These are phyloP conservation scores for Chrysopogon serrulatus DNA, from an alignment of 176 grass and related monocot species.

Conservation along the genomic window DNA sequence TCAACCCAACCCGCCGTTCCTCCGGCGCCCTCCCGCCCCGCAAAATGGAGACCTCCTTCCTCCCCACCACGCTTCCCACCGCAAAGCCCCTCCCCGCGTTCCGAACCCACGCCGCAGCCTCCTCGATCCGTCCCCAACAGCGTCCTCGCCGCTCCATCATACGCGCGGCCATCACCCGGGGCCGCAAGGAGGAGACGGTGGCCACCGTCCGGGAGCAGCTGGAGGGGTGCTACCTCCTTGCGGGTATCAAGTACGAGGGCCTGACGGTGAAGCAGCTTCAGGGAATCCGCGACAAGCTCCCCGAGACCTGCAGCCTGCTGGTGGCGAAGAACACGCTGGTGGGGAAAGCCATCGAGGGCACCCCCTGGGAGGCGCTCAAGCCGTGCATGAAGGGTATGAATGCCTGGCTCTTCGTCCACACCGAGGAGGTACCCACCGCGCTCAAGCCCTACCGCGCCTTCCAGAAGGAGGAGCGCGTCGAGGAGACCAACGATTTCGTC, in stretches of 20 bases:
- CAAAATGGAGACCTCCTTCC: conserved; percentile 63
- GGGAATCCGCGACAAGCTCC: conserved; percentile 67
- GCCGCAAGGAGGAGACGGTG: conserved; percentile 70
- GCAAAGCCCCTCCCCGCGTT: conserved; percentile 17
- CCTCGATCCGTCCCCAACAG: conserved; percentile 7
- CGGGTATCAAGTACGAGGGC: conserved; percentile 85
- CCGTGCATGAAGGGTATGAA: conserved; percentile 97
- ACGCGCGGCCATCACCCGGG: conserved; percentile 61
- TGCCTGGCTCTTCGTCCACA: conserved; percentile 94
- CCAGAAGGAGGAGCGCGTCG: conserved; percentile 83
- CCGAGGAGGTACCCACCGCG: conserved; percentile 78
- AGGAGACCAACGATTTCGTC: conserved; percentile 80
- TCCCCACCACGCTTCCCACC: conserved; percentile 40
- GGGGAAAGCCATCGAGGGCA: conserved; percentile 91
- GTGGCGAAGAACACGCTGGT: conserved; percentile 90
- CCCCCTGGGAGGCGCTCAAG: conserved; percentile 70
- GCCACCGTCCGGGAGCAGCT: conserved; percentile 64
- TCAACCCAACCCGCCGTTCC: not conserved
- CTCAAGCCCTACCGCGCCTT: conserved; percentile 79
- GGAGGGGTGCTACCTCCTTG: conserved; percentile 83
- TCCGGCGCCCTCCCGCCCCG: conserved; percentile 4
- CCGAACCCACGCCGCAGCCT: conserved; percentile 11
- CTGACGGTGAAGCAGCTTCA: conserved; percentile 89
- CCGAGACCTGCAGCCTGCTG: conserved; percentile 60
- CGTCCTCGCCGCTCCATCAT: conserved; percentile 41